These are phyloP conservation scores for Neotropicomus parvogracilis DNA, from an alignment of 1,284 basidiomycete genomes.

Conservation along the genomic window DNA sequence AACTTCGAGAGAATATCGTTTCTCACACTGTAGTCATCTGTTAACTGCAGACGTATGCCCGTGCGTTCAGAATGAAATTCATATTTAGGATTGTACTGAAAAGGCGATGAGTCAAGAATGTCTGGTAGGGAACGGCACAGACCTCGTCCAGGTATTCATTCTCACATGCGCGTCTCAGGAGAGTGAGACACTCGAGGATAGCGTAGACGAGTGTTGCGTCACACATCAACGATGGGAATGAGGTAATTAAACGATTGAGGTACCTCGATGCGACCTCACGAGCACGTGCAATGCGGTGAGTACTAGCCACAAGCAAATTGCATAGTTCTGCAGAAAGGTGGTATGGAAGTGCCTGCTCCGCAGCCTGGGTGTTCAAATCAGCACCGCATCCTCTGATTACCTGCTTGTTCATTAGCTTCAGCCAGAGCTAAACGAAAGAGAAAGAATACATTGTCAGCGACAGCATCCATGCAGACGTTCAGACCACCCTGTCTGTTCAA, in stretches of 20 bases:
- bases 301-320: constrained; percentile 73
- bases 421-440: not conserved
- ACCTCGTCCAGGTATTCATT: constrained; percentile 92
- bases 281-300: constrained; percentile 80
- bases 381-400: constrained; percentile 71
- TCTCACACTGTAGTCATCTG: constrained; percentile 84
- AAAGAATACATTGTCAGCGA: constrained; percentile 74
- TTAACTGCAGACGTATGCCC: constrained; percentile 74
- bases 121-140: constrained; percentile 19
- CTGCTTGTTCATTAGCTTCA: constrained; percentile 36
- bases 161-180: constrained; percentile 86
- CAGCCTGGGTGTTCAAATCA: constrained; percentile 69
- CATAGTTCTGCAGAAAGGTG: constrained; percentile 74
- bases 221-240: constrained; percentile 93
- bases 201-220: constrained; percentile 84
- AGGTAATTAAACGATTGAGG: constrained; percentile 83
- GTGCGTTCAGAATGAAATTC: constrained; percentile 79
- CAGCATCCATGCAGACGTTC: constrained; percentile 75
- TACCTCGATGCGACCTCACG: constrained; percentile 82
- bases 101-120: constrained; percentile 4
- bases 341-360: constrained; percentile 77
- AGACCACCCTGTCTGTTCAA: constrained; percentile 72
- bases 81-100: constrained; percentile 84
- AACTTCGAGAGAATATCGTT: constrained; percentile 81
- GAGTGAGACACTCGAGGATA: constrained; percentile 88